Evolutionary conservation across 176 grass and related monocot genomes (phyloP).

Genomic region (Juncus inflexus): DNA sequence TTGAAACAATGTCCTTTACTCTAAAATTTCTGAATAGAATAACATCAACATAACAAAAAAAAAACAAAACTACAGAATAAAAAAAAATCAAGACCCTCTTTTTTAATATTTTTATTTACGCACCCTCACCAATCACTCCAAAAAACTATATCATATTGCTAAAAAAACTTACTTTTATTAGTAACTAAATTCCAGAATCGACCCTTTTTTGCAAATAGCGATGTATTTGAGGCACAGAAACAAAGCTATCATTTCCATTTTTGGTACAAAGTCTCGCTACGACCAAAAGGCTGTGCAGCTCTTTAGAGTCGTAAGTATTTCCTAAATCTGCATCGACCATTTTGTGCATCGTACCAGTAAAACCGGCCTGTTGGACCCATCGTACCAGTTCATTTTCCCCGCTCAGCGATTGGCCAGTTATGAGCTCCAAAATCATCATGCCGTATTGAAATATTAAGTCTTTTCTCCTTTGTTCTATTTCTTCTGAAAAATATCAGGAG

Average conservation of each 20-base stretch:
- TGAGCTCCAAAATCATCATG: constrained; percentile 81
- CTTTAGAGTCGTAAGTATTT: constrained; percentile 57
- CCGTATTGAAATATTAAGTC: constrained; percentile 80
- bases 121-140: too few species aligned
- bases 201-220: constrained; percentile 69
- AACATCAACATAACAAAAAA: too few species aligned
- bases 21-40: too few species aligned
- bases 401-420: constrained; percentile 75
- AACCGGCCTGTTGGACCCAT: constrained; percentile 76
- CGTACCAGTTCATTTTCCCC: constrained; percentile 68
- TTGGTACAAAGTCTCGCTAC: constrained; percentile 83
- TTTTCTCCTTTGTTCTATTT: constrained; percentile 46
- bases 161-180: not conserved
- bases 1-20: too few species aligned
- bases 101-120: too few species aligned
- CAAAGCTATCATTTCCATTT: constrained; percentile 24
- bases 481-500: constrained; percentile 43
- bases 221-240: constrained; percentile 70
- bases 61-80: too few species aligned
- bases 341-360: constrained; percentile 52
- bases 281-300: constrained; percentile 69
- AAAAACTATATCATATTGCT: constrained; percentile 2
- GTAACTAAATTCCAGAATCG: constrained; percentile 15
- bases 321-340: constrained; percentile 98
- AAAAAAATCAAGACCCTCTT: too few species aligned